Percentiles rank a stretch among this genome's conserved stretches.
Evolutionary conservation across 1,284 basidiomycete species (phyloP).

Genomic region (Cystobasidium slooffiae): DNA sequence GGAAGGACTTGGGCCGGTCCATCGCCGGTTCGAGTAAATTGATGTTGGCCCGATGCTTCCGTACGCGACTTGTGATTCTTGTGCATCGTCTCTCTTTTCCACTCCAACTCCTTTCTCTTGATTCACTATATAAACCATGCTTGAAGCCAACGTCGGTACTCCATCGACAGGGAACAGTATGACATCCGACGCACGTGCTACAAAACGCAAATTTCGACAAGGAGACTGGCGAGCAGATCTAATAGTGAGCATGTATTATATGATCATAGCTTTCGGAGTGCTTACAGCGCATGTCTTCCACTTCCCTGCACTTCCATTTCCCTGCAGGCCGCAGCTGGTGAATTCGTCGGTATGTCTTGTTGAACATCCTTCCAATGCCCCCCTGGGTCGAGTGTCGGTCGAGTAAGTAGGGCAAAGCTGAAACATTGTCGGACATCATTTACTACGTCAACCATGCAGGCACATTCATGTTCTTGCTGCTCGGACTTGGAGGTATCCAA

Average conservation of each 20-base stretch:
- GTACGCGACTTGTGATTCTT: no score
- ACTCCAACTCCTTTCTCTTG: no score
- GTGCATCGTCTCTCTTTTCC: no score
- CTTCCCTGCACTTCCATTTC: background rate
- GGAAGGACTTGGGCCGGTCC: no score
- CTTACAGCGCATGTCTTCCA: background rate
- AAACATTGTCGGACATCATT: background rate
- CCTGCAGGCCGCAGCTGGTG: slow-evolving; percentile 31
- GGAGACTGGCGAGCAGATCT: slow-evolving; percentile 36
- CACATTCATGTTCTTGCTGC: slow-evolving; percentile 35
- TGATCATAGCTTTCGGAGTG: background rate
- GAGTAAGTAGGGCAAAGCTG: background rate
- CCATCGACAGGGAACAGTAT: no score
- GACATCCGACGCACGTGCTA: background rate
- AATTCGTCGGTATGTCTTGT: slow-evolving; percentile 17
- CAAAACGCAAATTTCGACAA: slow-evolving; percentile 5
- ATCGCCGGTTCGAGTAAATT: no score
- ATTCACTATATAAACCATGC: no score
- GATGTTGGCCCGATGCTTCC: no score
- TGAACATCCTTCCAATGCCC: no score
- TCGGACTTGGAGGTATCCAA: slow-evolving; percentile 37
- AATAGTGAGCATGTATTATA: background rate
- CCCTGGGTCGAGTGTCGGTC: no score
- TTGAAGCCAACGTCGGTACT: no score
- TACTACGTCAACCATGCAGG: slow-evolving; percentile 9